Evolutionary conservation across 768 basidiomycete species (phyloP), one percentile per base, ranked within the genome.

Genomic region (Arthromyces matolae): DNA sequence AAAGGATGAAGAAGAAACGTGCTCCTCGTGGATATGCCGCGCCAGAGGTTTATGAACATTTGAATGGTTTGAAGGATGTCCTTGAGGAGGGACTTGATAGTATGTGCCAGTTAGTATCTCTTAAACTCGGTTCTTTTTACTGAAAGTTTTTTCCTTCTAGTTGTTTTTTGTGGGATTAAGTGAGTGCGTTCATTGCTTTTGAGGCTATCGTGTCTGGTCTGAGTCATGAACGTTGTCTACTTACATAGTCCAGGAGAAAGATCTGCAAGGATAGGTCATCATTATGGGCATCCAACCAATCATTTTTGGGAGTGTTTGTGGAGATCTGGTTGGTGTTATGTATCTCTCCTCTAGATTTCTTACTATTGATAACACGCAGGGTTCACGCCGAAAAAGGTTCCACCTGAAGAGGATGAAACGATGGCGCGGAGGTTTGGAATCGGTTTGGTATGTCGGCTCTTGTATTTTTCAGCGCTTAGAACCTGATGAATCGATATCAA

Each of bases 121-220:
- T 31, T 19, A 18, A 36, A n/a, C n/a, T n/a, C 12, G 8, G 8
- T 9, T 20, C 44, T 14, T 35, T 32, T 36, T 27, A 27, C 33
- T 24, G 8, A 33, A 8, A 14, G 19, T 13, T 20, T 8, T 28
- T 36, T n/a, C n/a, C n/a, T 13, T 10, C 0, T 29, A 92, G 89
- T 92, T 19, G 54, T 91, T 12, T 90, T 93, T 54, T 91, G 88
- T 58, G 90, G 91, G 7, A 89, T 93, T 40, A 93, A 91, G 89
- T 89, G 52, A 45, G 9, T 16, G 10, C n/a, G 14, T 43, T 41
- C 18, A 20, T 5, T 4, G 32, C 32, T 33, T 33, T 16, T 33
- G 9, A 33, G 13, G 32, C 32, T 31, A 9, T 31, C 5, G 16
- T 42, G 10, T 37, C 24, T n/a, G 19, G 39, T 8, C 14, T 29